Base-by-base conservation (phyloP, 2,329 filamentous ascomycete species). In the Fusarium nelsonii region DNA sequence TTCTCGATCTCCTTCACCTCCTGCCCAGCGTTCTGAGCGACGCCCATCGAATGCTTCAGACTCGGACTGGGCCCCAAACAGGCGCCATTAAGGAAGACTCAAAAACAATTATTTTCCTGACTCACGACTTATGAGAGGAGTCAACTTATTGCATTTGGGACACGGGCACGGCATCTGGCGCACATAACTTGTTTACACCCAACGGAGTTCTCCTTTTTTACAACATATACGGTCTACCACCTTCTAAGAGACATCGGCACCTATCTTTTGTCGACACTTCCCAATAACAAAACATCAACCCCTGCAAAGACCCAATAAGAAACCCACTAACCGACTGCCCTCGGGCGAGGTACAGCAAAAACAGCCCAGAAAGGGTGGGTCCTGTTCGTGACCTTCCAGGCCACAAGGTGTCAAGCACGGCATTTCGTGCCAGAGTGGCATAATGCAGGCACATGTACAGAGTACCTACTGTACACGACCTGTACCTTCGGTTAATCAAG, bases 1-100 rank as follows among this genome's bases (percentile, higher is more conserved):
- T 41, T 75, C 73, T 26, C 73, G 73, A 61, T 75, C 73, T 9
- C 70, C 71, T 30, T 74, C 72, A 36, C 73, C 73, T 63, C 71
- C 73, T 18, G 71, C 72, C 40, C 70, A 65, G 37, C 70, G 72
- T 62, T 70, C 72, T 49, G 72, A 73, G 37, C 64, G 72, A 63
- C 70, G 72, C 23, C 62, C 64, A 11, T 74, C 72, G 3, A 73
- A 71, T 6, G 72, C 72, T 20, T 74, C 72, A 16, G 72, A 74
- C 51, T 68, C 69, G 30, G 72, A 74, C 53, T 74, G 72, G 72
- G 60, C 54, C 28, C 54, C 64, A 46, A 70, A 48, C 52, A 54
- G 66, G 36, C 72, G 72, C 39, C 70, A 68, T 36, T 74, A 43
- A 58, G 55, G 10, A 32, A 43, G 37, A 51, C 15, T 23, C 11